These are phyloP conservation scores for Solanum etuberosum DNA, from an alignment of 257 asterid species.

Conservation along the genomic window DNA sequence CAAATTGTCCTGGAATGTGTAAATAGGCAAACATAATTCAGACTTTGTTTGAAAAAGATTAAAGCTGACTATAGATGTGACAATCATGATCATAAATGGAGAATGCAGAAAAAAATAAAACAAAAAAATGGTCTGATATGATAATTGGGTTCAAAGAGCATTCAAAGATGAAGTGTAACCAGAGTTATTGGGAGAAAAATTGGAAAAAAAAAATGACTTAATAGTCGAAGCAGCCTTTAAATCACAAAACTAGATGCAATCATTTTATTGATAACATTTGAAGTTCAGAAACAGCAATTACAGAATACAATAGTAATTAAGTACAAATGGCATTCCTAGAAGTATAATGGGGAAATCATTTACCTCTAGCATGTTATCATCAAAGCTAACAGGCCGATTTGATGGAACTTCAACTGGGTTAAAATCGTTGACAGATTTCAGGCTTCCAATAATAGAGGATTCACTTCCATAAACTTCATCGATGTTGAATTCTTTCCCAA, in stretches of 20 bases:
- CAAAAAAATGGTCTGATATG: neutral
- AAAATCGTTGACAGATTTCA: slow-evolving; percentile 70
- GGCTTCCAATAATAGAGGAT: slow-evolving; percentile 76
- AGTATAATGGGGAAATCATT: slow-evolving; percentile 4
- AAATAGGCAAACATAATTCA: neutral
- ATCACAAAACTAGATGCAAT: neutral
- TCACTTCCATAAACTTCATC: slow-evolving; percentile 89
- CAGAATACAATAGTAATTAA: neutral
- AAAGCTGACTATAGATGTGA: neutral
- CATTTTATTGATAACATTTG: neutral
- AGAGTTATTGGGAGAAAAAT: neutral
- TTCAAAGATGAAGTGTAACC: neutral
- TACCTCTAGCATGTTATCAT: slow-evolving; percentile 62
- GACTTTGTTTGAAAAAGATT: neutral
- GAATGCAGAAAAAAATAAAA: neutral
- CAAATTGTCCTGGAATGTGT: slow-evolving; percentile 30
- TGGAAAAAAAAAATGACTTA: neutral
- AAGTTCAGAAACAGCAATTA: neutral
- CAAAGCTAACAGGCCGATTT: slow-evolving; percentile 54
- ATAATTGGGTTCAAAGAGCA: neutral
- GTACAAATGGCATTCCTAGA: neutral
- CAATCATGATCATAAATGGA: neutral
- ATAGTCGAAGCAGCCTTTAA: neutral
- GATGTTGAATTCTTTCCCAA: slow-evolving; percentile 69
- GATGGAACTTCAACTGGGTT: slow-evolving; percentile 72